Percentiles rank a stretch among this genome's conserved stretches.
Evolutionary conservation across 768 basidiomycete species (phyloP).

Genomic region (Tulasnella sp.): DNA sequence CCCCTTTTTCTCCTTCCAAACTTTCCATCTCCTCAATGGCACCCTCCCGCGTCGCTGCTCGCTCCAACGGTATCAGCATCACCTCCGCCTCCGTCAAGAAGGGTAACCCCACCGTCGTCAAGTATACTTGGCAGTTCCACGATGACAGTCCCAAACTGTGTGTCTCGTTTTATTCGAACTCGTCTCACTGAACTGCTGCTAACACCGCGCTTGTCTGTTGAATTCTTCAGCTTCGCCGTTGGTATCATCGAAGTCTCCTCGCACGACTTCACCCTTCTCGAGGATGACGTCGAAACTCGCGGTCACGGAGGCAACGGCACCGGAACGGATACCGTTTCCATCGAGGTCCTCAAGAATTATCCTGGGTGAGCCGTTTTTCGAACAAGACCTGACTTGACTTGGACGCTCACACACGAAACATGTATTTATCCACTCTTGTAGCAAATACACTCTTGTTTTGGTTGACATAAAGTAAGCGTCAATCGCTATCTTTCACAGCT

Average conservation of each 20-base stretch:
- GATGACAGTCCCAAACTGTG: not conserved
- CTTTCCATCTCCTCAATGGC: not conserved
- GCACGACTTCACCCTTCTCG: not conserved
- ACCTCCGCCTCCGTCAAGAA: not conserved
- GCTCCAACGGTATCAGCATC: not conserved
- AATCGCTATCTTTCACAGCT: not conserved
- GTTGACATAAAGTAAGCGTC: not conserved
- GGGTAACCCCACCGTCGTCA: not conserved
- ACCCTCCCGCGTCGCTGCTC: not conserved
- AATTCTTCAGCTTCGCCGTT: not conserved
- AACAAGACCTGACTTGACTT: not conserved
- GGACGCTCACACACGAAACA: not conserved
- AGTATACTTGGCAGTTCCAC: not conserved
- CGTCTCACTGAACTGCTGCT: not conserved
- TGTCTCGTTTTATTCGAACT: not conserved
- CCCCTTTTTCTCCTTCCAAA: not conserved
- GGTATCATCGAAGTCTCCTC: not conserved
- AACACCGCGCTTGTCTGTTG: not conserved
- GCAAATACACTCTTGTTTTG: not conserved
- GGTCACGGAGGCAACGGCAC: not conserved
- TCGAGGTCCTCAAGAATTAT: not conserved
- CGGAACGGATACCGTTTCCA: not conserved
- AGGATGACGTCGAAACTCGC: not conserved
- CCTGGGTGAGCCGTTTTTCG: not conserved
- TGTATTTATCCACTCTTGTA: not conserved